Percentiles rank a stretch among this genome's conserved stretches.
phyloP scores from a whole-genome alignment of 108 stramenopile species.

The Schizochytrium sp. region DNA sequence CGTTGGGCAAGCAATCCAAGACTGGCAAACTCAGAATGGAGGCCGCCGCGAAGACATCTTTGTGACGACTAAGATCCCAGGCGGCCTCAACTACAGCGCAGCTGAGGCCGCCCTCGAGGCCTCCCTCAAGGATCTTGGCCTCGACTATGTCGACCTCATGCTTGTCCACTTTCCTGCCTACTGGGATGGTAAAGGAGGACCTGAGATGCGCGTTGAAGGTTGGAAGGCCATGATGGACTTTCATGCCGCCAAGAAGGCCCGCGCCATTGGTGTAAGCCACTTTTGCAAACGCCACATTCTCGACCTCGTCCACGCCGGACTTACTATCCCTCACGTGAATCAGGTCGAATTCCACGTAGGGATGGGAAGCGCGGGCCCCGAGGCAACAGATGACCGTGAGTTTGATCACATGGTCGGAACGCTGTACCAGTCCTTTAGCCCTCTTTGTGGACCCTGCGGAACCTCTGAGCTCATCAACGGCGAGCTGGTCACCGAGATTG shows the following conservation, averaged over 20 bases:
- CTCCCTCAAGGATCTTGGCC: slow-evolving; percentile 54
- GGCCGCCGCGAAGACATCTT: slow-evolving; percentile 67
- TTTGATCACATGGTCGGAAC: not conserved
- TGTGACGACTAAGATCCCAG: slow-evolving; percentile 81
- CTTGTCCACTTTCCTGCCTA: slow-evolving; percentile 67
- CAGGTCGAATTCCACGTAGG: slow-evolving; percentile 66
- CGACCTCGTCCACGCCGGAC: slow-evolving; percentile 46
- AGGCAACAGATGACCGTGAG: slow-evolving; percentile 12
- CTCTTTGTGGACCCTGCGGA: not conserved
- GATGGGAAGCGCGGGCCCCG: not conserved
- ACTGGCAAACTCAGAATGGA: slow-evolving; percentile 46
- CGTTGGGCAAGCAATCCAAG: slow-evolving; percentile 69
- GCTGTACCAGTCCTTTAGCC: not conserved
- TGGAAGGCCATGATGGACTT: slow-evolving; percentile 79
- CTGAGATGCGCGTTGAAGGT: slow-evolving; percentile 42
- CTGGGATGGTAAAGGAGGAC: not conserved
- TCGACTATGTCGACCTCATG: slow-evolving; percentile 77
- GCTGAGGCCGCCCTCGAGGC: slow-evolving; percentile 45
- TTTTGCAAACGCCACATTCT: slow-evolving; percentile 52
- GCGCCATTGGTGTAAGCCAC: slow-evolving; percentile 71
- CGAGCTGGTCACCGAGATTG: slow-evolving; percentile 35
- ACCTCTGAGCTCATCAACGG: not conserved
- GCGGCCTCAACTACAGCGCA: slow-evolving; percentile 71
- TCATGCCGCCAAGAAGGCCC: slow-evolving; percentile 38
- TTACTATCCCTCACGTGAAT: slow-evolving; percentile 64